These are phyloP conservation scores for Neonothopanus nambi DNA, from an alignment of 1,284 basidiomycete genomes.

Conservation along the genomic window DNA sequence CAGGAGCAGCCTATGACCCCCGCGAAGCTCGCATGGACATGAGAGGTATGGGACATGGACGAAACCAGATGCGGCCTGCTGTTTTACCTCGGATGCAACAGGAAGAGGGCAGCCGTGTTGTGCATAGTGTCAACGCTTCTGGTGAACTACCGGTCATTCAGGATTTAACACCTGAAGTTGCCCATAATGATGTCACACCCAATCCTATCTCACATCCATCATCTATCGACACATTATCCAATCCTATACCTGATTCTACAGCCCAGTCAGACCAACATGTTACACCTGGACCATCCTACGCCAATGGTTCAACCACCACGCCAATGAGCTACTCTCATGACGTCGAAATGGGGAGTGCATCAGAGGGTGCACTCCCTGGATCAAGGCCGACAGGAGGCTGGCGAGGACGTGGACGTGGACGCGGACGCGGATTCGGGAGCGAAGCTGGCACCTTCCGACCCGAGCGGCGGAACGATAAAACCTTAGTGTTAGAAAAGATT, in stretches of 20 bases:
- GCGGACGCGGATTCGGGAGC: slow-evolving; percentile 35
- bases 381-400: slow-evolving; percentile 27
- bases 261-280: background rate
- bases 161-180: slow-evolving; percentile 65
- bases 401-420: slow-evolving; percentile 27
- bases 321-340: slow-evolving; percentile 27
- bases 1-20: slow-evolving; percentile 68
- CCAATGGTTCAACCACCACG: slow-evolving; percentile 12
- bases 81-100: slow-evolving; percentile 52
- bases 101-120: slow-evolving; percentile 40
- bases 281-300: slow-evolving; percentile 9
- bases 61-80: slow-evolving; percentile 52
- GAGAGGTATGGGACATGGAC: slow-evolving; percentile 44
- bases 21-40: slow-evolving; percentile 78
- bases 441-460: slow-evolving; percentile 59
- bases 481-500: slow-evolving; percentile 93
- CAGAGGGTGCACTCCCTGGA: slow-evolving; percentile 12
- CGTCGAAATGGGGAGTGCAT: slow-evolving; percentile 31
- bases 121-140: slow-evolving; percentile 41
- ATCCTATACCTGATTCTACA: slow-evolving; percentile 5
- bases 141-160: slow-evolving; percentile 79
- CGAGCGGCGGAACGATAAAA: slow-evolving; percentile 74
- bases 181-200: slow-evolving; percentile 25
- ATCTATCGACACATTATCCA: slow-evolving; percentile 28
- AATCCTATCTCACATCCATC: slow-evolving; percentile 27